Evolutionary conservation across 2,329 filamentous ascomycete species (phyloP).

Genomic region (Colletotrichum simmondsii): DNA sequence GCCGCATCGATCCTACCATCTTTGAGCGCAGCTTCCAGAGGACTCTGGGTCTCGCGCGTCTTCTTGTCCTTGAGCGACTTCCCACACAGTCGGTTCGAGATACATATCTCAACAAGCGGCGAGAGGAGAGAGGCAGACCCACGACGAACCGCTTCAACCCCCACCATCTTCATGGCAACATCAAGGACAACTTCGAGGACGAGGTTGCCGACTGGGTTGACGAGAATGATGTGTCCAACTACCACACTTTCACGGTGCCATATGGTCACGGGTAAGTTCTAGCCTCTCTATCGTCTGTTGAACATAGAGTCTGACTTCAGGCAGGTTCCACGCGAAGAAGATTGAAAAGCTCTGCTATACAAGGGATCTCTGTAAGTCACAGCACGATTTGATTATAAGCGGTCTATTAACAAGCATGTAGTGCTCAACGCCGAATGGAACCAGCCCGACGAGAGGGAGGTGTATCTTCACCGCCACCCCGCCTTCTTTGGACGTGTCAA

Average conservation of each 20-base stretch:
- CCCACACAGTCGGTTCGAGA: constrained; percentile 77
- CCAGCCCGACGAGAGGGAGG: constrained; percentile 76
- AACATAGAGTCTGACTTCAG: constrained; percentile 1
- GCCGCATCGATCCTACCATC: constrained; percentile 85
- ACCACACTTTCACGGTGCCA: constrained; percentile 80
- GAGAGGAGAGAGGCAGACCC: constrained; percentile 78
- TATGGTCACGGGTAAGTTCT: constrained; percentile 63
- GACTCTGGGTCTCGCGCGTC: constrained; percentile 80
- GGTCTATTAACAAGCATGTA: constrained; percentile 1
- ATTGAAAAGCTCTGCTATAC: constrained; percentile 88
- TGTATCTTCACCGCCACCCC: constrained; percentile 84
- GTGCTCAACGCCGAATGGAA: constrained; percentile 91
- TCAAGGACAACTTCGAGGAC: constrained; percentile 82
- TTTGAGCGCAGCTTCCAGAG: constrained; percentile 84
- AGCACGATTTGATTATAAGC: neutral
- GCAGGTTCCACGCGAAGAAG: constrained; percentile 68
- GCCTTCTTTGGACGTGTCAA: constrained; percentile 83
- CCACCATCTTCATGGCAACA: constrained; percentile 69
- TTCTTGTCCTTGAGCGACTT: constrained; percentile 83
- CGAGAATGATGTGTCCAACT: constrained; percentile 80
- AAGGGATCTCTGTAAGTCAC: constrained; percentile 71
- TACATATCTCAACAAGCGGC: constrained; percentile 75
- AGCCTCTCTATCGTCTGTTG: neutral
- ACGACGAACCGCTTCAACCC: constrained; percentile 54
- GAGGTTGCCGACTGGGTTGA: constrained; percentile 87